Evolutionary conservation across 2,329 filamentous ascomycete species (phyloP).

Genomic region (Apiospora kogelbergensis): DNA sequence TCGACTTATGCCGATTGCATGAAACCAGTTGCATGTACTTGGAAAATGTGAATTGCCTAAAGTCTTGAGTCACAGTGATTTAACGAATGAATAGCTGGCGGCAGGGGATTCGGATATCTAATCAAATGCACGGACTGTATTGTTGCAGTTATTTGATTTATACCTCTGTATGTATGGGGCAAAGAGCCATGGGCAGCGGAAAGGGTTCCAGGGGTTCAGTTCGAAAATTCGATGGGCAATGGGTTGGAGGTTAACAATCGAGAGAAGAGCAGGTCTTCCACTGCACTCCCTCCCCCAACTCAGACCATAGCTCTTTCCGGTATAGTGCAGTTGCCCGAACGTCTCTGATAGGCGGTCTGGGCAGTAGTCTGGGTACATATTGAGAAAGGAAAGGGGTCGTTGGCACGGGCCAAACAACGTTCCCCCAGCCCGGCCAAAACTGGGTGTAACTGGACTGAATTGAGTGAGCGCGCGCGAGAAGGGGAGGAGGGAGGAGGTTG

Average conservation of each 20-base stretch:
- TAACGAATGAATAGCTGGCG: no score
- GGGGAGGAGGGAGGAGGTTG: background rate
- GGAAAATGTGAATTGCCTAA: no score
- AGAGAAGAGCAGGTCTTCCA: background rate
- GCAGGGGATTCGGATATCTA: background rate
- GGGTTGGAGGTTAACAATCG: background rate
- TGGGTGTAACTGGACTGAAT: background rate
- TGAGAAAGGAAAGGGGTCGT: background rate
- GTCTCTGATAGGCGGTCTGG: background rate
- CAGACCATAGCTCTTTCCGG: background rate
- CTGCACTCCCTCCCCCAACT: background rate
- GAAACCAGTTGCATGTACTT: no score
- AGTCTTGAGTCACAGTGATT: no score
- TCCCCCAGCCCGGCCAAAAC: conserved; percentile 2
- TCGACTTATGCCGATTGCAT: no score
- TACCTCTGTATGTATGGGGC: background rate
- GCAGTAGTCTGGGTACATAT: no score
- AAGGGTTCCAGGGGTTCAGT: background rate
- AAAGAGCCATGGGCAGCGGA: background rate
- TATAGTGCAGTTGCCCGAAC: background rate
- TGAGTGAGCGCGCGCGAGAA: no score
- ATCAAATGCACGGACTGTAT: background rate
- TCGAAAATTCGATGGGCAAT: background rate
- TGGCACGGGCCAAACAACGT: background rate
- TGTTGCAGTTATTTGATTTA: background rate